Percentiles rank a stretch among this genome's conserved stretches.
These are phyloP conservation scores for Xylogone sp. DNA, from an alignment of 2,329 filamentous ascomycete species.

Conservation along the genomic window DNA sequence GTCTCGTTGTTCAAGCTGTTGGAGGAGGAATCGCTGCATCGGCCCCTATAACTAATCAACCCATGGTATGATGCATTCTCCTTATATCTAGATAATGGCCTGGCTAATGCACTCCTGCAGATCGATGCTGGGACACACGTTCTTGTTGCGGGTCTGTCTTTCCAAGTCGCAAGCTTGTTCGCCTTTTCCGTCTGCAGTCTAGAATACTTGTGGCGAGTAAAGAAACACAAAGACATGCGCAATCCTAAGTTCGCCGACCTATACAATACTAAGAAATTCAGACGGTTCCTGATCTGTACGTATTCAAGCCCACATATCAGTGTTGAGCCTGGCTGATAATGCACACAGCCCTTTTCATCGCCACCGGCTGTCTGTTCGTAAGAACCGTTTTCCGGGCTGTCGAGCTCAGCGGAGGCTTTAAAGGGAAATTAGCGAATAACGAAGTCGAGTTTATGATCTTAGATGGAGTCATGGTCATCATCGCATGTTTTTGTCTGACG, in stretches of 20 bases:
- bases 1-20: slow-evolving; percentile 54
- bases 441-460: slow-evolving; percentile 41
- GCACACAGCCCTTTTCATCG: slow-evolving; percentile 32
- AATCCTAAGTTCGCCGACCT: slow-evolving; percentile 6
- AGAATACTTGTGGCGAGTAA: slow-evolving; percentile 6
- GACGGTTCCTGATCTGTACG: slow-evolving; percentile 8
- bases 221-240: neutral
- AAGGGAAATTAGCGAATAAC: slow-evolving; percentile 42
- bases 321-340: neutral
- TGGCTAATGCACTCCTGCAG: slow-evolving; percentile 1
- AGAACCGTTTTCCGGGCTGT: slow-evolving; percentile 53
- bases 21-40: slow-evolving; percentile 54
- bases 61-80: slow-evolving; percentile 24
- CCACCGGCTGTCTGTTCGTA: slow-evolving; percentile 52
- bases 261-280: slow-evolving; percentile 9
- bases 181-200: slow-evolving; percentile 22
- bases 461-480: slow-evolving; percentile 35
- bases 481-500: slow-evolving; percentile 26
- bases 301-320: neutral
- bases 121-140: slow-evolving; percentile 45
- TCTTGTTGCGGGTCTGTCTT: slow-evolving; percentile 54
- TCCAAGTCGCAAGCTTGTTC: slow-evolving; percentile 49
- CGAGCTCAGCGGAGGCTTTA: slow-evolving; percentile 52
- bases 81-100: neutral
- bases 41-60: slow-evolving; percentile 27